A percentile compares a stretch with the other conserved stretches of the same genome.
Evolutionary conservation across 208 protist genomes (phyloP).

Genomic region (Leishmania guyanensis): DNA sequence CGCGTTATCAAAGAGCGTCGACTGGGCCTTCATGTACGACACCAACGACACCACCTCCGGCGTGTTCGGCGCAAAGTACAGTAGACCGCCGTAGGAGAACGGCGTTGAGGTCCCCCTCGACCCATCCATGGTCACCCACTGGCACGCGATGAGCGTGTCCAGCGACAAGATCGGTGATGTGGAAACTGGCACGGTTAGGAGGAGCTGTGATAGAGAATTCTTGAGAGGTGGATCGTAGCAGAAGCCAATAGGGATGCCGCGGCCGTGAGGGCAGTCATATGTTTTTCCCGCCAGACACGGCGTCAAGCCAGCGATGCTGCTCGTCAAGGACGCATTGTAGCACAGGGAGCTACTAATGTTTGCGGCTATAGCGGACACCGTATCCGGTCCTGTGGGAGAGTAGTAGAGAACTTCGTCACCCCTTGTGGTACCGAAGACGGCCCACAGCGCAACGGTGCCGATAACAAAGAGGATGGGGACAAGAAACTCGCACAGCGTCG

Average conservation of each 20-base stretch:
- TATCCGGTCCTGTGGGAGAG: neutral
- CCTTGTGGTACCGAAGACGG: slow-evolving; percentile 25
- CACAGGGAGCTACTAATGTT: neutral
- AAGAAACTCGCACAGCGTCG: slow-evolving; percentile 47
- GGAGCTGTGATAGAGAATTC: neutral
- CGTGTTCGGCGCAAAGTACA: slow-evolving; percentile 54
- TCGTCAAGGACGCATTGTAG: slow-evolving; percentile 16
- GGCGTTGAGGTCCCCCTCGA: neutral
- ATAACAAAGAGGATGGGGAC: slow-evolving; percentile 74
- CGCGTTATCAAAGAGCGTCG: slow-evolving; percentile 42
- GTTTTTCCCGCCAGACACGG: slow-evolving; percentile 8
- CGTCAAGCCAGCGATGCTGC: slow-evolving; percentile 11
- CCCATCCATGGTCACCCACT: slow-evolving; percentile 49
- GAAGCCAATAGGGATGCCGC: slow-evolving; percentile 30
- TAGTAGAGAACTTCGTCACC: slow-evolving; percentile 21
- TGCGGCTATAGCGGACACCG: neutral
- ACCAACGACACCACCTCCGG: slow-evolving; percentile 37
- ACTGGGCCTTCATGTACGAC: slow-evolving; percentile 27
- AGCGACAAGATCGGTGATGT: slow-evolving; percentile 34
- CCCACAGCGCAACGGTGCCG: slow-evolving; percentile 47
- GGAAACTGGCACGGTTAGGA: neutral
- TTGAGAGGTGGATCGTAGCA: slow-evolving; percentile 23
- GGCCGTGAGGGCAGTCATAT: slow-evolving; percentile 27
- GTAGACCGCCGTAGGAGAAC: slow-evolving; percentile 38
- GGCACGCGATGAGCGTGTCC: slow-evolving; percentile 50